Conservation (phyloP, 805 yeast species). For the Candida odintsovae region DNA sequence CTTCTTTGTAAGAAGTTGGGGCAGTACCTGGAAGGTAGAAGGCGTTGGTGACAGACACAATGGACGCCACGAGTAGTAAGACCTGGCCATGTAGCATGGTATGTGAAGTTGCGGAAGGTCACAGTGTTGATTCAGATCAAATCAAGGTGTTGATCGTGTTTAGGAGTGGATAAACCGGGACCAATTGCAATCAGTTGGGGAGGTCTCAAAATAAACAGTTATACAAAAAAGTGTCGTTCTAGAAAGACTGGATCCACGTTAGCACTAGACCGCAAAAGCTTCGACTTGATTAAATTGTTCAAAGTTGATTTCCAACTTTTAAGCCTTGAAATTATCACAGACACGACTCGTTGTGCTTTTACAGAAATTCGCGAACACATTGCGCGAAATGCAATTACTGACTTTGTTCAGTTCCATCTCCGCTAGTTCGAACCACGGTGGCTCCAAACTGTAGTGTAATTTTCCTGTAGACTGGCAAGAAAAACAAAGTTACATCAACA, state of each 20-base stretch:
- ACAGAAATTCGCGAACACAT: background rate
- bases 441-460: too few species aligned
- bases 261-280: background rate
- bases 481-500: background rate
- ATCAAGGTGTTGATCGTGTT: background rate
- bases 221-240: background rate
- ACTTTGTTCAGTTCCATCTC: too few species aligned
- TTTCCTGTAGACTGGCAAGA: too few species aligned
- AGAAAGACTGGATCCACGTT: background rate
- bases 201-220: background rate
- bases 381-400: background rate
- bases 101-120: background rate
- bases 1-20: slow-evolving; percentile 77
- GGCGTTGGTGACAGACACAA: slow-evolving; percentile 29
- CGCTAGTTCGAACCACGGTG: background rate
- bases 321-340: too few species aligned
- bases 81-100: slow-evolving; percentile 3
- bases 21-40: slow-evolving; percentile 96
- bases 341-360: background rate
- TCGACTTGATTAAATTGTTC: background rate
- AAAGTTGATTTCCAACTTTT: too few species aligned
- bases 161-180: background rate
- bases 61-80: slow-evolving; percentile 6
- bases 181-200: background rate
- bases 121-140: background rate